Percentiles rank a stretch among this genome's conserved stretches.
These are phyloP conservation scores for Fulvia fulva DNA, from an alignment of 2,329 filamentous ascomycete species.

Conservation along the genomic window DNA sequence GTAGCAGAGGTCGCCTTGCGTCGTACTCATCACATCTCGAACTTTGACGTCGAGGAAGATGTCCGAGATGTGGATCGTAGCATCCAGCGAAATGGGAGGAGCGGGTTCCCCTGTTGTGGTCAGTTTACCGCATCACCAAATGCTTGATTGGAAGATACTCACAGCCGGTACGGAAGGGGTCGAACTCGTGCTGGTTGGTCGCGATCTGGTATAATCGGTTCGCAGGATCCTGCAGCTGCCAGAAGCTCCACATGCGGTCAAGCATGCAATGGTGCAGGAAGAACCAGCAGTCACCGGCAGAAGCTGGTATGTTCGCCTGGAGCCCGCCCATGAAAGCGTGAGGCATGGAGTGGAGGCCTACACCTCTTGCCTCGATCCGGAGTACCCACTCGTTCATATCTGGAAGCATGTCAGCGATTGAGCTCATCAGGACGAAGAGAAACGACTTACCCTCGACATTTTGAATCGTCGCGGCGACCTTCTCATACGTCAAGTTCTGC, in stretches of 20 bases:
- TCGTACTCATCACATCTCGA: slow-evolving; percentile 14
- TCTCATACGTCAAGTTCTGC: slow-evolving; percentile 9
- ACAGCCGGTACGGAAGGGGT: not conserved
- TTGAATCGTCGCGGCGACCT: slow-evolving; percentile 5
- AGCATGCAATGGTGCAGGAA: not conserved
- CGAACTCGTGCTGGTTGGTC: not conserved
- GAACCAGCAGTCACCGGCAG: not conserved
- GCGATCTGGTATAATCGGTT: not conserved
- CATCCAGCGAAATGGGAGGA: slow-evolving; percentile 5
- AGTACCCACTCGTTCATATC: slow-evolving; percentile 1
- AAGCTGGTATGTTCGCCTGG: not conserved
- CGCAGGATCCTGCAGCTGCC: not conserved
- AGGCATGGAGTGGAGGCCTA: not conserved
- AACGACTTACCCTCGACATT: slow-evolving; percentile 6
- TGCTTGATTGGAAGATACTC: no score
- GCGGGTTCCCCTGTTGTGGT: not conserved
- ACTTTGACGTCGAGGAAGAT: slow-evolving; percentile 11
- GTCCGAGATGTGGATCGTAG: slow-evolving; percentile 6
- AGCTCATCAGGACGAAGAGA: not conserved
- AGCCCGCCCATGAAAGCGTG: slow-evolving; percentile 1
- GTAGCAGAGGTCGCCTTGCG: slow-evolving; percentile 13
- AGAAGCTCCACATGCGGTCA: not conserved
- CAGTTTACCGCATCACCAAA: not conserved
- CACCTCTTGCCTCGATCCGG: not conserved
- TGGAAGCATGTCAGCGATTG: not conserved